Conservation (phyloP, 345 rosid genomes). For the Salix purpurea region DNA sequence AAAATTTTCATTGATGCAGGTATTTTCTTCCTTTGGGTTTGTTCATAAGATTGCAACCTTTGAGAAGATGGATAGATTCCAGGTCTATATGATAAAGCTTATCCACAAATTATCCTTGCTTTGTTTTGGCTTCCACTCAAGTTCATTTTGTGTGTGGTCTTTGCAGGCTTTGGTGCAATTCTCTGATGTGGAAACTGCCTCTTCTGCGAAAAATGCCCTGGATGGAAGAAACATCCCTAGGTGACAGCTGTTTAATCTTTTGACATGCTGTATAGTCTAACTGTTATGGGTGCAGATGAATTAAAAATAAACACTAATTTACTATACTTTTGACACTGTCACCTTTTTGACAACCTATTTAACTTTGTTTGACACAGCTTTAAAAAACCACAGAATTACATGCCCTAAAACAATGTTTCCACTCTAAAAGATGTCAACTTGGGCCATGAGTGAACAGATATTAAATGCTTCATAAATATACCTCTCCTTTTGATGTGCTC, state of each 20-base stretch:
- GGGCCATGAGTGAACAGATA: neutral
- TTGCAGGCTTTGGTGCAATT: slow-evolving; percentile 96
- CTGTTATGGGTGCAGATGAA: slow-evolving; percentile 29
- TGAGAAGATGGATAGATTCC: slow-evolving; percentile 98
- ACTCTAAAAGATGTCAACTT: neutral
- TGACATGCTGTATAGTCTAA: slow-evolving; percentile 57
- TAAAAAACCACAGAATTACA: neutral
- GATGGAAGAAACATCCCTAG: slow-evolving; percentile 99
- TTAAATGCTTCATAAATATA: slow-evolving; percentile 1
- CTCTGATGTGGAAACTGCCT: slow-evolving; percentile 85
- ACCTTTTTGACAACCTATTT: neutral
- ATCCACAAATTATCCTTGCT: neutral
- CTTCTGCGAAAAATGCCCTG: slow-evolving; percentile 75
- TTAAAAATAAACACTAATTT: slow-evolving; percentile 12
- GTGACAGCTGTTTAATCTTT: slow-evolving; percentile 72
- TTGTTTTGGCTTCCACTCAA: slow-evolving; percentile 4
- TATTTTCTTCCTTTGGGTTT: slow-evolving; percentile 97
- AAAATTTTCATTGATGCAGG: slow-evolving; percentile 53
- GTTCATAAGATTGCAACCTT: slow-evolving; percentile 98
- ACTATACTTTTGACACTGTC: neutral
- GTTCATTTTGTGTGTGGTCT: slow-evolving; percentile 18
- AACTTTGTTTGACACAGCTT: neutral
- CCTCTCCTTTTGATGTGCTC: neutral
- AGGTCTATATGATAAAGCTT: slow-evolving; percentile 37
- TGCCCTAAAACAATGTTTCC: neutral